phyloP scores from a whole-genome alignment of 345 rosid species.

The Bretschneidera sinensis region DNA sequence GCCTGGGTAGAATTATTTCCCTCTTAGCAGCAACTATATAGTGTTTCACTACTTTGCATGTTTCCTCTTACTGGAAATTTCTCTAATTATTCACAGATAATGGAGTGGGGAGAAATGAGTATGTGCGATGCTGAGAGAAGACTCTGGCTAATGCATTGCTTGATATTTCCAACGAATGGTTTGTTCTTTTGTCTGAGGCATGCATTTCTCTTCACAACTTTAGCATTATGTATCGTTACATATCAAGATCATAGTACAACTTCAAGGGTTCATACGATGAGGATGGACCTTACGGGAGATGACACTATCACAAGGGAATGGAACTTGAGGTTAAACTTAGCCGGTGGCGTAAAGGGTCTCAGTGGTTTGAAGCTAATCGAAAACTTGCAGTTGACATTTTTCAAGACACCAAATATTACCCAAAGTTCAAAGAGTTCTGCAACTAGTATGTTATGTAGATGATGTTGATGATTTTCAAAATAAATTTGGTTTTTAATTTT shows the following conservation, averaged over 20 bases:
- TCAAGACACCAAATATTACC: conserved; percentile 59
- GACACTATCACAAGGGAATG: conserved; percentile 56
- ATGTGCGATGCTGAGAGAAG: conserved; percentile 95
- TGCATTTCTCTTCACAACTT: conserved; percentile 86
- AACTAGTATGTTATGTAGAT: conserved; percentile 72
- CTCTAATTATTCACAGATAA: conserved; percentile 36
- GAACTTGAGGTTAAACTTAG: conserved; percentile 60
- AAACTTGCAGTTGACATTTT: conserved; percentile 58
- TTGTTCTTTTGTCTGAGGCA: conserved; percentile 76
- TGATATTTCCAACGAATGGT: conserved; percentile 86
- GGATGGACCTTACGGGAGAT: conserved; percentile 71
- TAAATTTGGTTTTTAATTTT: too few relatives aligned
- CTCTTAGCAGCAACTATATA: too few relatives aligned
- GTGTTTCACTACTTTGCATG: too few relatives aligned
- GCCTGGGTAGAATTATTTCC: neutral
- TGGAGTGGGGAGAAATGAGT: conserved; percentile 90
- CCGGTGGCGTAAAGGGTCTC: conserved; percentile 96
- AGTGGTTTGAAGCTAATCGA: conserved; percentile 82
- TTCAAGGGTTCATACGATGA: conserved; percentile 84
- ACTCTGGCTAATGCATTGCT: conserved; percentile 86
- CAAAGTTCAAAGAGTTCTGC: conserved; percentile 74
- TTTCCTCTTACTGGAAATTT: neutral
- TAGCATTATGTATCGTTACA: conserved; percentile 50
- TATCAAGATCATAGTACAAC: conserved; percentile 56
- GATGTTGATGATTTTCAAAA: too few relatives aligned